A percentile compares a stretch with the other conserved stretches of the same genome.
These are phyloP conservation scores for Hemileccinum impolitum DNA, from an alignment of 768 basidiomycete genomes.

Conservation along the genomic window DNA sequence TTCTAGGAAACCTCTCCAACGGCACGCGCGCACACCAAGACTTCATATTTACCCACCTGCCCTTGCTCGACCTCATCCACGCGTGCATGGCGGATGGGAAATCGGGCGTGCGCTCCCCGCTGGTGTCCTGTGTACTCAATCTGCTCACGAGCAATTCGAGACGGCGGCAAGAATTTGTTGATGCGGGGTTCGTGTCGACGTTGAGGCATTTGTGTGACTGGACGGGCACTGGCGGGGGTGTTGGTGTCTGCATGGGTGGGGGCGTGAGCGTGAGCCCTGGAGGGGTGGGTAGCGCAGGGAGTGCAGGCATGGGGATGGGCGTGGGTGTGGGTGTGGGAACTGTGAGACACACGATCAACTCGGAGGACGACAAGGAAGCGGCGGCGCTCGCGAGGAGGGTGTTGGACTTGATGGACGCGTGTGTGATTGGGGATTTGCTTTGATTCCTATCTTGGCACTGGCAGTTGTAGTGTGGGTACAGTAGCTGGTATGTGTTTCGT, in stretches of 20 bases:
- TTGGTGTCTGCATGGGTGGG: too few relatives aligned
- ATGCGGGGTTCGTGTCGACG: conserved; percentile 44
- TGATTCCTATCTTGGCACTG: conserved; percentile 12
- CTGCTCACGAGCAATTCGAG: conserved; percentile 44
- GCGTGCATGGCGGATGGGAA: conserved; percentile 56
- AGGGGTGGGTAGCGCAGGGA: conserved; percentile 13
- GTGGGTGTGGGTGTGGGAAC: neutral
- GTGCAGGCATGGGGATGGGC: neutral
- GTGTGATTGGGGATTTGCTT: conserved; percentile 21
- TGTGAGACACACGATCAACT: conserved; percentile 34
- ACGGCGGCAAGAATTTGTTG: conserved; percentile 37
- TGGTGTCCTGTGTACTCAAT: conserved; percentile 56
- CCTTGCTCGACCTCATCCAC: conserved; percentile 53
- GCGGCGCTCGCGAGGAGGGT: conserved; percentile 54
- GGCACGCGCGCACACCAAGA: conserved; percentile 48
- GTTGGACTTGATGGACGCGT: conserved; percentile 44
- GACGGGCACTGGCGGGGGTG: conserved; percentile 16
- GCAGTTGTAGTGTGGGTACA: too few relatives aligned
- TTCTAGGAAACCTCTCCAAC: conserved; percentile 70
- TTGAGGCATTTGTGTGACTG: conserved; percentile 43
- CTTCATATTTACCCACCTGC: conserved; percentile 47
- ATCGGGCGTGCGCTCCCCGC: conserved; percentile 56
- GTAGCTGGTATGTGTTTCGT: too few relatives aligned
- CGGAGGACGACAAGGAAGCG: conserved; percentile 62
- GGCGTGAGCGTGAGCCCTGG: conserved; percentile 31